A percentile compares a stretch with the other conserved stretches of the same genome.
These are phyloP conservation scores for Coemansia sp. DNA, from an alignment of 371 early-diverging fungal genomes.

Conservation along the genomic window DNA sequence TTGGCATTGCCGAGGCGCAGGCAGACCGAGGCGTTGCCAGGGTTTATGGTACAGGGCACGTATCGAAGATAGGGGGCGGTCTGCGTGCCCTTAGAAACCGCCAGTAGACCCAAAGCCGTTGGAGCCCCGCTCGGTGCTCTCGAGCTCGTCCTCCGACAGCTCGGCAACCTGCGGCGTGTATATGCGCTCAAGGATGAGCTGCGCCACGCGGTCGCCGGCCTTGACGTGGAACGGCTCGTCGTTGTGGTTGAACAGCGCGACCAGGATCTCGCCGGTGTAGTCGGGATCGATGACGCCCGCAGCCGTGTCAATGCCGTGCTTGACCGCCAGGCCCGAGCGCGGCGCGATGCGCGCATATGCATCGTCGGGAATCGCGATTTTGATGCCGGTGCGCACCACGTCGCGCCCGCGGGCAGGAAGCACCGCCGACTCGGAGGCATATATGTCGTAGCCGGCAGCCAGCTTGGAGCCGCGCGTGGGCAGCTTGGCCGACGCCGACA, in stretches of 20 bases:
- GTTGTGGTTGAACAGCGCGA: constrained; percentile 91
- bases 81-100: constrained; percentile 8
- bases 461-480: constrained; percentile 77
- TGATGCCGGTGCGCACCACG: constrained; percentile 46
- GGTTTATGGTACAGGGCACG: too few relatives aligned
- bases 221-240: constrained; percentile 75
- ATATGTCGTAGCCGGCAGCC: constrained; percentile 97
- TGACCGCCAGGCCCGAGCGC: constrained; percentile 88
- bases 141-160: constrained; percentile 60
- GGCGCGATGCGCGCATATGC: constrained; percentile 95
- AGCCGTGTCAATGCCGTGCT: constrained; percentile 90
- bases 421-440: constrained; percentile 59
- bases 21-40: too few relatives aligned
- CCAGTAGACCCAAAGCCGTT: constrained; percentile 97
- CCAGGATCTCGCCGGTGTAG: constrained; percentile 83
- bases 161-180: constrained; percentile 76
- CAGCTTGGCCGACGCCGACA: constrained; percentile 63
- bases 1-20: too few relatives aligned
- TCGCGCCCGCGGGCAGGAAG: constrained; percentile 39
- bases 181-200: constrained; percentile 89
- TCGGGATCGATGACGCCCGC: constrained; percentile 98
- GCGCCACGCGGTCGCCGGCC: constrained; percentile 96
- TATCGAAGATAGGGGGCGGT: too few relatives aligned
- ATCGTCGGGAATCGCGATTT: constrained; percentile 39
- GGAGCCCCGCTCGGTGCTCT: constrained; percentile 77